phyloP scores from a whole-genome alignment of 2,329 filamentous ascomycete species.

The Fusarium sp. region DNA sequence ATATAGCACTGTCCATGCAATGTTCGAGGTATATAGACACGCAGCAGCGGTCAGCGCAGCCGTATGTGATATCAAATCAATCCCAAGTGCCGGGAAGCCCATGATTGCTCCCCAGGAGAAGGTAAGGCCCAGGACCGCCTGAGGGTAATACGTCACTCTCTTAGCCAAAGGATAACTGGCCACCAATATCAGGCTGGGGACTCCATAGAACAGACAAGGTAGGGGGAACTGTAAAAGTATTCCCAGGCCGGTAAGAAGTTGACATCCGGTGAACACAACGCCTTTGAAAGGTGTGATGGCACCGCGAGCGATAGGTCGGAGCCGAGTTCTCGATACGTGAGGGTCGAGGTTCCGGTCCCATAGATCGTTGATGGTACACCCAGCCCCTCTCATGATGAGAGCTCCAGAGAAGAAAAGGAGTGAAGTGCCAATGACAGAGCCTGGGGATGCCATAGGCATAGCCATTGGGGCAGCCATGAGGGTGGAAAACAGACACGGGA shows the following conservation, averaged over 20 bases:
- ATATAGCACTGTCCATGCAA: conserved; percentile 89
- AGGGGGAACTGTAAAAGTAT: conserved; percentile 81
- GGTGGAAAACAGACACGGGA: conserved; percentile 87
- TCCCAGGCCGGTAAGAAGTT: conserved; percentile 78
- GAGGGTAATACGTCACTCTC: conserved; percentile 87
- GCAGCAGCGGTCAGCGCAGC: conserved; percentile 74
- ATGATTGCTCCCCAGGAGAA: conserved; percentile 92
- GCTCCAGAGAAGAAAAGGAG: conserved; percentile 81
- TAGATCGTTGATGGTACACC: conserved; percentile 90
- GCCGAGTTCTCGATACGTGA: conserved; percentile 78
- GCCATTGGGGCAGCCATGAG: conserved; percentile 80
- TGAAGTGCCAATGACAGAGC: conserved; percentile 72
- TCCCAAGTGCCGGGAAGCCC: conserved; percentile 85
- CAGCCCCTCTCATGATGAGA: conserved; percentile 86
- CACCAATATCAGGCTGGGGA: conserved; percentile 80
- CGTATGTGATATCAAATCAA: conserved; percentile 76
- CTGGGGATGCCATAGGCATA: conserved; percentile 68
- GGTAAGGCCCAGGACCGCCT: conserved; percentile 83
- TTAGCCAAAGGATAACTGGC: conserved; percentile 85
- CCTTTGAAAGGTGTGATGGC: conserved; percentile 80
- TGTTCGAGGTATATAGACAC: conserved; percentile 79
- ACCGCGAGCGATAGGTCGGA: conserved; percentile 83
- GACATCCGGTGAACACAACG: conserved; percentile 77
- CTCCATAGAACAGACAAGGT: conserved; percentile 80
- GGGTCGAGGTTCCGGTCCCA: conserved; percentile 91